Base-by-base conservation (phyloP, 352 stramenopile species). In the Phytopythium boreale region DNA sequence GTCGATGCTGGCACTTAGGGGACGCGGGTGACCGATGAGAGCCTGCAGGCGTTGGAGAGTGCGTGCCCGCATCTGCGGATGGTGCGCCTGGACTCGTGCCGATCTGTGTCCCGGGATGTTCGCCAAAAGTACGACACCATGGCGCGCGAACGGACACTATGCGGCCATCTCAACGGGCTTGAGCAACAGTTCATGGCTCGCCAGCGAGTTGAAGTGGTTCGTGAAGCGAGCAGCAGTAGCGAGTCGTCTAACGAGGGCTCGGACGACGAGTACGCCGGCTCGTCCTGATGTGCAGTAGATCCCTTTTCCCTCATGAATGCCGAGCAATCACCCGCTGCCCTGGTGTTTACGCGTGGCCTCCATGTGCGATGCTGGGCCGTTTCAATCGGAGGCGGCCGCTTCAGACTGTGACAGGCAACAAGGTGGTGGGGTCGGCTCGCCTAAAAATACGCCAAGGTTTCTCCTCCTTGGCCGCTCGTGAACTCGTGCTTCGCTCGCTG, bases 41-140 rank as follows among this genome's bases (percentile, higher is more conserved):
- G 76, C 27, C 58, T 92, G 0, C 19, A 70, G 14, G 70, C 63
- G 20, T 56, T 92, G 37, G 70, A 89, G 60, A 44, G 64, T 6
- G 63, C 62, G 22, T 88, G 78, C 39, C 43, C 66, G 37, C 60
- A 57, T 5, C 67, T 92, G 58, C 71, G 71, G 4, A 76, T 90
- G 65, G 66, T 92, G n/a, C 79, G 80, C 4, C 56, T 92, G 26
- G 83, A 92, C 63, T 92, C 80, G 51, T 92, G 83, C 59, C 79
- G 84, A 6, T 83, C 79, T 37, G 70, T 92, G 20, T 89, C 83
- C 1, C 75, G 81, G 34, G 72, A 75, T 15, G 63, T 83, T 57
- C 82, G 81, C 10, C 60, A 61, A 0, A 77, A 76, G 43, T 74
- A 87, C 65, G 75, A 73, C 24, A 65, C 71, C 31, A 68, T 59